Evolutionary conservation across 2,329 filamentous ascomycete species (phyloP), one percentile per base, ranked within the genome.

Genomic region (Leptosphaerulina australis): DNA sequence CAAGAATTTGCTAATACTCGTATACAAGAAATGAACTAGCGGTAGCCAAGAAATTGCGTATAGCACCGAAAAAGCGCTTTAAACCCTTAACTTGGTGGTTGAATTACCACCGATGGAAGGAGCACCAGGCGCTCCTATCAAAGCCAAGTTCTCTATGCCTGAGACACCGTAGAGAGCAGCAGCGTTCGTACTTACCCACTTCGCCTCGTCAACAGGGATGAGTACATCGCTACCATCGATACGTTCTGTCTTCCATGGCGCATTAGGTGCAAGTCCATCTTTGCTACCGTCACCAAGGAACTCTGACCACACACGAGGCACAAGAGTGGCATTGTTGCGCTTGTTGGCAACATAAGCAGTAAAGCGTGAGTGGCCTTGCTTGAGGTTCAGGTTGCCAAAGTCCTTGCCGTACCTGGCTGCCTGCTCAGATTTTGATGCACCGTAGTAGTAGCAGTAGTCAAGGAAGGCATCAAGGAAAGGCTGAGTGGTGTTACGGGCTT

Each of bases 371-470:
- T 86, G 83, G 0, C 78, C 82, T 60, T 86, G 83, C 37, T 73
- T 71, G 38, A 85, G 67, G 36, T 68, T 81, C 4, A 79, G 52
- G 3, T 54, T 74, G n/a, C 77, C 68, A 53, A 72, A 85, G 36
- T 68, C 67, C 1, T 63, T 62, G 5, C 83, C 83, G 54, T 84
- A 86, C 0, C 81, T 76, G 1, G 76, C 74, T 2, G 60, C 66
- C 63, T 86, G 83, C 67, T 84, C 81, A 0, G 69, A 75, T 0
- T 68, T 65, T 0, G 74, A 60, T 0, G 81, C 82, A 7, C 75
- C 73, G 58, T 82, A 86, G 67, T 83, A 84, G 62, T 79, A 80
- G 60, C 81, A 83, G 67, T 86, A 86, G 39, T 85, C 83, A 1
- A 84, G 68, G 78, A 82, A 86, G 0, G 77, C 81, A 5, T 78